Evolutionary conservation across 2,329 filamentous ascomycete species (phyloP).

Genomic region (Corniculantispora saksenae): DNA sequence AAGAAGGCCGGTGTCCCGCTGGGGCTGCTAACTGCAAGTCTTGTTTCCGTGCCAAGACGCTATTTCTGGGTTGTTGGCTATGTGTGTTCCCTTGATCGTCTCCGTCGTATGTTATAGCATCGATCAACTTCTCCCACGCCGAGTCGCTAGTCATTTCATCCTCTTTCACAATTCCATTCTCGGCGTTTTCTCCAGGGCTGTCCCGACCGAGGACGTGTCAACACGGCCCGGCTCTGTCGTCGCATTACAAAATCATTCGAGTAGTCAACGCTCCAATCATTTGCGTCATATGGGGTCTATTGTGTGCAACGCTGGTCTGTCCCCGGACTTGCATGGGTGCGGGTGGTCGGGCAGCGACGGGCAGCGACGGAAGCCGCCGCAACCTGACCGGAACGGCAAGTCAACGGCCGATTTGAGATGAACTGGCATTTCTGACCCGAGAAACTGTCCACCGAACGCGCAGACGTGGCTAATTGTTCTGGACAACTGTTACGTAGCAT

Average conservation of each 20-base stretch:
- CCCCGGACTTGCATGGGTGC: neutral
- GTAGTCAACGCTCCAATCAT: neutral
- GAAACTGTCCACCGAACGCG: neutral
- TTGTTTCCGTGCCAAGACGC: too few species aligned
- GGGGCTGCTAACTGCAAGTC: too few species aligned
- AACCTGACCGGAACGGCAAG: neutral
- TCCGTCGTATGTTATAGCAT: too few species aligned
- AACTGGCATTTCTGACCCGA: neutral
- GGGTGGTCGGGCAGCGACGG: neutral
- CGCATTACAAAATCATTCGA: neutral
- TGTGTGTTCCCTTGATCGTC: too few species aligned
- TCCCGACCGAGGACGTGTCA: neutral
- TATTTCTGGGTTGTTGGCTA: too few species aligned
- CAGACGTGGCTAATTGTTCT: neutral
- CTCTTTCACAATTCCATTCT: neutral
- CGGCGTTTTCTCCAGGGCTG: neutral
- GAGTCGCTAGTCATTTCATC: too few species aligned
- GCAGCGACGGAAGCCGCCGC: too few species aligned
- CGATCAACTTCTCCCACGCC: too few species aligned
- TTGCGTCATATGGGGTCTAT: neutral
- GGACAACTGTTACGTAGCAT: neutral
- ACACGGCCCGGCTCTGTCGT: neutral
- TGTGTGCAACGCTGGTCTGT: neutral
- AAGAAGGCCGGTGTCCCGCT: too few species aligned
- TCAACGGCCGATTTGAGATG: too few species aligned